A percentile compares a stretch with the other conserved stretches of the same genome.
Conservation (phyloP, 2,329 filamentous ascomycete genomes). For the Pseudogymnoascus sp. region DNA sequence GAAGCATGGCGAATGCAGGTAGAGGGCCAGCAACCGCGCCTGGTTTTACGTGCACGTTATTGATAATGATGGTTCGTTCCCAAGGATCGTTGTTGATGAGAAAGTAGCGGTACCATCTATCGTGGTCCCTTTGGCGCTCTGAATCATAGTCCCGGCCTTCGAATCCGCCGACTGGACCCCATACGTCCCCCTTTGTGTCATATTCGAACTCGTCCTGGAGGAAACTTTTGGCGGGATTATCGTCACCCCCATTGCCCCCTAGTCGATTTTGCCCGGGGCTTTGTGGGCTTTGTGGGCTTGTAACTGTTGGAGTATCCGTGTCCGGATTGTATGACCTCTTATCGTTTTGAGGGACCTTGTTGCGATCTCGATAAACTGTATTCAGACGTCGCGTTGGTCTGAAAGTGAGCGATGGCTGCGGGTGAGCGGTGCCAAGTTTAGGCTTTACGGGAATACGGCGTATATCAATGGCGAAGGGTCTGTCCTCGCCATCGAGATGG, state of each 20-base stretch:
- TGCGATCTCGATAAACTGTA: neutral
- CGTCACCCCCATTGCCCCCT: neutral
- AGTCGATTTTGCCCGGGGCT: neutral
- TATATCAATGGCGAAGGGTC: neutral
- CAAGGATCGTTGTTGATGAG: constrained; percentile 20
- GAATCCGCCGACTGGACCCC: neutral
- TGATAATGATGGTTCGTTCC: constrained; percentile 20
- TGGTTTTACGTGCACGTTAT: constrained; percentile 21
- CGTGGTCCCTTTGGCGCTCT: neutral
- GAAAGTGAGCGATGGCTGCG: neutral
- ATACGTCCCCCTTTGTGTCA: neutral
- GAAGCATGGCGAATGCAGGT: constrained; percentile 21
- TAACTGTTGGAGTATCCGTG: neutral
- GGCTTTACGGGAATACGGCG: neutral
- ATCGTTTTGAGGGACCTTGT: neutral
- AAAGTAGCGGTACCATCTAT: constrained; percentile 18
- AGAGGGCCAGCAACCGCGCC: constrained; percentile 24
- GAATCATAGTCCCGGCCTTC: neutral
- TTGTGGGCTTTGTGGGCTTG: neutral
- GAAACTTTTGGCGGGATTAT: neutral
- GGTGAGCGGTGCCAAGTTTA: too few species aligned
- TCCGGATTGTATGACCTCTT: neutral
- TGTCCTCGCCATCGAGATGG: neutral
- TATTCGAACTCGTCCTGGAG: neutral
- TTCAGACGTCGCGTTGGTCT: neutral